Base-by-base conservation (phyloP, 106 monocot species). In the Dendrobium catenatum region DNA sequence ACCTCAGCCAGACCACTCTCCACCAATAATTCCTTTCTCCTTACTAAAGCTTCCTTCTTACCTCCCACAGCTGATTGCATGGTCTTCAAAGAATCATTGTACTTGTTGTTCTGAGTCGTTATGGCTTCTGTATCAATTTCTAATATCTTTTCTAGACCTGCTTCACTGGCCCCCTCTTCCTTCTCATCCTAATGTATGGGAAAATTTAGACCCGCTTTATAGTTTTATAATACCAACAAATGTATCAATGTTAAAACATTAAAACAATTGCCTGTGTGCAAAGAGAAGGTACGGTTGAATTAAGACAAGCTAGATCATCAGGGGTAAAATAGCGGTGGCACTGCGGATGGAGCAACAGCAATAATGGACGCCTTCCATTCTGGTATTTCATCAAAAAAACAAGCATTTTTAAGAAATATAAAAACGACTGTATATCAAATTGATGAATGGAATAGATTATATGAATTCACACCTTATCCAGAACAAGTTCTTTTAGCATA, bases 1-100 rank as follows among this genome's bases (percentile, higher is more conserved):
- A 98, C 97, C 94, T 94, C 92, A 44, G 92, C 97, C 83, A 98
- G 87, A 41, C 86, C 89, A 83, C 91, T 98, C 48, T 89, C 88
- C 61, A 98, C 80, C 72, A 98, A 81, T 55, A 98, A 84, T 82
- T 98, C 94, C 72, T 70, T 64, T 87, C 94, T 89, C 56, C 97
- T 83, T 76, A 91, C 46, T 55, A 43, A 80, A 72, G 89, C 88
- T 85, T 98, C 94, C 78, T 98, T 98, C 74, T 93, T 98, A 41
- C 94, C 88, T 19, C 83, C 88, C 5, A 85, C 72, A 22, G 31
- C 79, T 73, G 78, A 77, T n/a, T 87, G 73, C 33, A 42, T 43
- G 46, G 29, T 83, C 75, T 85, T 86, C 10, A 56, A 42, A 77
- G 58, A 55, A 16, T 24, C 55, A 68, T 68, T 74, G 42, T 20